Base-by-base conservation (phyloP, 2,329 filamentous ascomycete genomes). In the Fusarium nematophilum region DNA sequence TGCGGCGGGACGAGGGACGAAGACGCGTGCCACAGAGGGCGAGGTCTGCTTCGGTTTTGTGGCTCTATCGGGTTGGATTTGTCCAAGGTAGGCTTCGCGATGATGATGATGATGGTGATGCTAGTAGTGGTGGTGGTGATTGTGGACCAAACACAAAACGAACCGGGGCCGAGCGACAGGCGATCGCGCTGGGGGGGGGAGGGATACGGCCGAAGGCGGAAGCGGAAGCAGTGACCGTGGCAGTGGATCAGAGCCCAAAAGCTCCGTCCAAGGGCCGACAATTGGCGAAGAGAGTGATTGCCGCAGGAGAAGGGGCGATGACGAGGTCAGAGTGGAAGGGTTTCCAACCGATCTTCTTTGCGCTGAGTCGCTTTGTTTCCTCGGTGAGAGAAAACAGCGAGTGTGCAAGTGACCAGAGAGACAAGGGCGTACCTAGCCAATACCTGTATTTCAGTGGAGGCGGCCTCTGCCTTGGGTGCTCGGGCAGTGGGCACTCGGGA, bases 161-260 rank as follows among this genome's bases (percentile, higher is more conserved):
- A 44, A 51, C 55, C 50, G 54, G 54, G 45, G 47, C 52, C 54
- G 46, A 59, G 50, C 43, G 43, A 53, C 53, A 31, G 34, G 46
- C 36, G 37, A 50, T 56, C 46, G 59, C 64, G 57, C 47, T 53
- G 48, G 49, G 42, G 43, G 37, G 27, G 54, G 43, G 39, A 44
- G n/a, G n/a, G n/a, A n/a, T n/a, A n/a, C n/a, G n/a, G n/a, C n/a
- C n/a, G n/a, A n/a, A n/a, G n/a, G n/a, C n/a, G n/a, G n/a, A n/a
- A n/a, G n/a, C n/a, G n/a, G n/a, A n/a, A n/a, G n/a, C 43, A 49
- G 40, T 51, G 46, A 59, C 51, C 42, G 46, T 21, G 53, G 57
- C 53, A 62, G 65, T 64, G 65, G 65, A 67, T 64, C 65, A 59
- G 65, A 66, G 60, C 55, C 56, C 51, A 56, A 47, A 47, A 66